Percentiles rank a stretch among this genome's conserved stretches.
Conservation (phyloP, 2,329 filamentous ascomycete genomes). For the Monilinia fructicola region DNA sequence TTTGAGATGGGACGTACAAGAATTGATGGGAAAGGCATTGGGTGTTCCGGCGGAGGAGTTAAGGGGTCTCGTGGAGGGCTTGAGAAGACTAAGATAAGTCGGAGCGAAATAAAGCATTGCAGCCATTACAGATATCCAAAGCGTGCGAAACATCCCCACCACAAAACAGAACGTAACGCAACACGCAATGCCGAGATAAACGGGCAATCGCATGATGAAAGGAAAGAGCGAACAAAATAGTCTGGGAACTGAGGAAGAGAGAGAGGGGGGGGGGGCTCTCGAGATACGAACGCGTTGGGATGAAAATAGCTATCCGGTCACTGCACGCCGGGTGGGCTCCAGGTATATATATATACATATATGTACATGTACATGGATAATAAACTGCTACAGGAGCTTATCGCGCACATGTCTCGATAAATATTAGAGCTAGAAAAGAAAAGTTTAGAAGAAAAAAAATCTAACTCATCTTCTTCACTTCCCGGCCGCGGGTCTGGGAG, state of each 20-base stretch:
- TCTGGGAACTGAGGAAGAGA: neutral
- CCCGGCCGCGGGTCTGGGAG: neutral
- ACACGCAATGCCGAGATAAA: neutral
- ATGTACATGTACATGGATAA: too few relatives aligned
- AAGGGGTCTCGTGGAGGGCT: conserved; percentile 60
- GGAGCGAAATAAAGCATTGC: too few relatives aligned
- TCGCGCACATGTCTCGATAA: neutral
- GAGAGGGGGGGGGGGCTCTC: too few relatives aligned
- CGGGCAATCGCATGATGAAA: neutral
- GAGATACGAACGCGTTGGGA: neutral
- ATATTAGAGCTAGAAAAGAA: neutral
- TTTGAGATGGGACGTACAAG: conserved; percentile 58
- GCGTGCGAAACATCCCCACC: neutral
- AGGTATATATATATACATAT: too few relatives aligned
- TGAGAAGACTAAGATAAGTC: conserved; percentile 59
- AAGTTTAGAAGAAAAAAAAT: neutral
- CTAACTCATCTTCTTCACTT: neutral
- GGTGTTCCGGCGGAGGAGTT: conserved; percentile 63
- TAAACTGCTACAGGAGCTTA: too few relatives aligned
- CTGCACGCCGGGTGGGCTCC: too few relatives aligned
- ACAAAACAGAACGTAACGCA: neutral
- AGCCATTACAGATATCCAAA: neutral
- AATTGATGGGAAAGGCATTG: conserved; percentile 53
- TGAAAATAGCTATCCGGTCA: too few relatives aligned
- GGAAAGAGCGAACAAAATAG: neutral